Conservation (phyloP, 208 protist species). For the Trypanosoma rangeli region DNA sequence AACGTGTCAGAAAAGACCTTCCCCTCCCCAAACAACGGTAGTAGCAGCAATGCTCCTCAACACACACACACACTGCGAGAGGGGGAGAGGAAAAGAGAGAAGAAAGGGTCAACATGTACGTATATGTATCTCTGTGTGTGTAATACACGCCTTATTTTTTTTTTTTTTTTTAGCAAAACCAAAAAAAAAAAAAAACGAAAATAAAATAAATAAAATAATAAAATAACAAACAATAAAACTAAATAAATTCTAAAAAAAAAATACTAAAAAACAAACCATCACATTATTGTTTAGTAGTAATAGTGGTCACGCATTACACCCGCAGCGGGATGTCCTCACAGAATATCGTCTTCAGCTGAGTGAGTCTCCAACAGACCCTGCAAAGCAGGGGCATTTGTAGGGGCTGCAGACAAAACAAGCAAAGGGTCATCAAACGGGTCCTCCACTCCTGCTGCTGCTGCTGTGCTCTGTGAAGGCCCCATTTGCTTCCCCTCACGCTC, state of each 20-base stretch:
- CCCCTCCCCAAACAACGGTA: too few species aligned
- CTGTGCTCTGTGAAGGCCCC: not conserved
- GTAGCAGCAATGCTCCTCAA: too few species aligned
- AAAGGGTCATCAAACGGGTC: not conserved
- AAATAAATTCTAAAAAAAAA: too few species aligned
- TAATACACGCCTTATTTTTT: not conserved
- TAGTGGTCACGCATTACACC: not conserved
- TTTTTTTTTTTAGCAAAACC: too few species aligned
- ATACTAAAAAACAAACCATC: too few species aligned
- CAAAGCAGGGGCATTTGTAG: not conserved
- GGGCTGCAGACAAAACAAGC: not conserved
- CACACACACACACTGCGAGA: not conserved
- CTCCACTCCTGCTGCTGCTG: not conserved
- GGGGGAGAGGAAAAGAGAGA: not conserved
- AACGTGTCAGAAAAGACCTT: too few species aligned
- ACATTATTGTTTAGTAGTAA: too few species aligned
- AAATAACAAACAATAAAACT: too few species aligned
- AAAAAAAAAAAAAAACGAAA: too few species aligned
- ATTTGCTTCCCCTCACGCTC: slow-evolving; percentile 2
- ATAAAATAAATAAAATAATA: too few species aligned
- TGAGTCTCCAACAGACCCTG: not conserved
- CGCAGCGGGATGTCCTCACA: not conserved
- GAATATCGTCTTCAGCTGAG: not conserved
- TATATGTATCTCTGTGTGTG: not conserved
- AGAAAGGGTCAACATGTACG: too few species aligned